Percentiles rank a stretch among this genome's conserved stretches.
Evolutionary conservation across 805 yeast genomes (phyloP).

Genomic region (Yamadazyma insecticola): DNA sequence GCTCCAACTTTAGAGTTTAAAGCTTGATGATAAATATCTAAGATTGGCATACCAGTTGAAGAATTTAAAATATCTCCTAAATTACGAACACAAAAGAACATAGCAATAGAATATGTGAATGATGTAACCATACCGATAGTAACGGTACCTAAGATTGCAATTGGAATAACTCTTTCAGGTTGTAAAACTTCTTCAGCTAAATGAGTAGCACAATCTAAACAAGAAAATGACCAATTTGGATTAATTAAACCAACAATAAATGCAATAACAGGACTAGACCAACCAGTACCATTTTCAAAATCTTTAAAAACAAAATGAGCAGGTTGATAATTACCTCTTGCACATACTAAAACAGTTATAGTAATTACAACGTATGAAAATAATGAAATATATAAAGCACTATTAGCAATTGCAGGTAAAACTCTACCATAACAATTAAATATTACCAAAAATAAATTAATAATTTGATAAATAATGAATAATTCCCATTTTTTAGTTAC

Average conservation of each 20-base stretch:
- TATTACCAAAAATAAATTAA: conserved; percentile 26
- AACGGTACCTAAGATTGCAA: conserved; percentile 36
- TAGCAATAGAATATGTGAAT: conserved; percentile 34
- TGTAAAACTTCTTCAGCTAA: conserved; percentile 37
- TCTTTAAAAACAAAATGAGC: conserved; percentile 21
- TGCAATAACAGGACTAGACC: conserved; percentile 31
- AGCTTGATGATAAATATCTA: conserved; percentile 38
- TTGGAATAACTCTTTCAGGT: conserved; percentile 36
- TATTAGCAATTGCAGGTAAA: conserved; percentile 31
- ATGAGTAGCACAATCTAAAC: conserved; percentile 39
- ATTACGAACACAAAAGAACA: conserved; percentile 35
- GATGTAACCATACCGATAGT: conserved; percentile 37
- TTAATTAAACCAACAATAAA: conserved; percentile 35
- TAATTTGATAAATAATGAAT: conserved; percentile 31
- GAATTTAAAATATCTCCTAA: conserved; percentile 23
- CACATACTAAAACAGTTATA: conserved; percentile 35
- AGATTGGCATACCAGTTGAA: conserved; percentile 35
- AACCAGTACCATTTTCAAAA: conserved; percentile 19
- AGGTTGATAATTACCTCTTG: conserved; percentile 27
- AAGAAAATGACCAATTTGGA: conserved; percentile 36
- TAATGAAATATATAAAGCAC: conserved; percentile 31
- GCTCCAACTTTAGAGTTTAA: conserved; percentile 31
- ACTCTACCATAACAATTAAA: conserved; percentile 34
- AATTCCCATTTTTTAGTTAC: conserved; percentile 31
- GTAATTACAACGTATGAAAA: conserved; percentile 31